phyloP scores from a whole-genome alignment of 164 flowering plant species.

The Vitis cinerea region DNA sequence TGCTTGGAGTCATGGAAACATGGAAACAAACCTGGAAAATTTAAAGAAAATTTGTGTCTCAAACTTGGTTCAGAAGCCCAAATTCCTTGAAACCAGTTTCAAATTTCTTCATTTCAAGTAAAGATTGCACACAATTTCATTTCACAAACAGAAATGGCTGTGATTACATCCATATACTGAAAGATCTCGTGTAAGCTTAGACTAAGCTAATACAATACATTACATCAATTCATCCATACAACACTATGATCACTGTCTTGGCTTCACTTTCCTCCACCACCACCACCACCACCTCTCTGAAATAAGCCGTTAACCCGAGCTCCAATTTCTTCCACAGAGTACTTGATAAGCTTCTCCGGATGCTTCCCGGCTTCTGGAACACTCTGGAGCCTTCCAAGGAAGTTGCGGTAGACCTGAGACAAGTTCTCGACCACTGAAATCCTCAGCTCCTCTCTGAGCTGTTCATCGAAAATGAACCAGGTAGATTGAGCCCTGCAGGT shows the following conservation, averaged over 20 bases:
- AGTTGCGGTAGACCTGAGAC: conserved; percentile 60
- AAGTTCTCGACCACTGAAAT: conserved; percentile 39
- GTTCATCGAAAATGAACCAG: conserved; percentile 78
- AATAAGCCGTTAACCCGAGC: conserved; percentile 57
- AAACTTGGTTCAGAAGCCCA: no score
- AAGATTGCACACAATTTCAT: no score
- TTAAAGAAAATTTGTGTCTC: no score
- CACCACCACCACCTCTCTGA: conserved; percentile 36
- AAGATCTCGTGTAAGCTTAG: no score
- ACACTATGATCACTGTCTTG: conserved; percentile 4
- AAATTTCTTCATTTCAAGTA: no score
- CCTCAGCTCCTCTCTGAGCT: conserved; percentile 65
- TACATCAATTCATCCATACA: conserved; percentile 6
- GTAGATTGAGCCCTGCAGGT: conserved; percentile 48
- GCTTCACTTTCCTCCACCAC: conserved; percentile 37
- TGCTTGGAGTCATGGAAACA: no score
- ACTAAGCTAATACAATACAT: no score
- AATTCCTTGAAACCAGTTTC: no score
- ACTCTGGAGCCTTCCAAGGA: conserved; percentile 56
- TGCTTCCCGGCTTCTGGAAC: conserved; percentile 49
- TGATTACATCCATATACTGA: no score
- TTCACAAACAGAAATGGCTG: no score
- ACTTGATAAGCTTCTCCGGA: conserved; percentile 51
- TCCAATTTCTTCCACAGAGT: conserved; percentile 63
- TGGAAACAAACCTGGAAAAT: no score